phyloP scores from a whole-genome alignment of 2,329 filamentous ascomycete genomes.

The Aspergillus cejpii region DNA sequence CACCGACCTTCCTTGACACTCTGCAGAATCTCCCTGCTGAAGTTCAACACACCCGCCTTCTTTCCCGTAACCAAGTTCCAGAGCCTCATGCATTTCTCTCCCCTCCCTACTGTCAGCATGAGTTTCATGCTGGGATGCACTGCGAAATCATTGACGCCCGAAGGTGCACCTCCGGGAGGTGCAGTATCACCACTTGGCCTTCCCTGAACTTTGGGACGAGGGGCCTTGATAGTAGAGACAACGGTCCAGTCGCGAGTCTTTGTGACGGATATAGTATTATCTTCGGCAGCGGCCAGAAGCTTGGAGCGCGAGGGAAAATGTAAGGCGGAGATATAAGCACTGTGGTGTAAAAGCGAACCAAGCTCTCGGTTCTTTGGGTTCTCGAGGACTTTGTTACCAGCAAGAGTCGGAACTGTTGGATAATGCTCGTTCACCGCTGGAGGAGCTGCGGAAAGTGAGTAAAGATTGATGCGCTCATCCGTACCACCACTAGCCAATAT shows the following conservation, averaged over 20 bases:
- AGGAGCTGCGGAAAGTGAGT: slow-evolving; percentile 70
- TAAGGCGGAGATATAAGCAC: slow-evolving; percentile 70
- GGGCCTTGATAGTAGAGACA: slow-evolving; percentile 80
- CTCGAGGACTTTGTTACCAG: slow-evolving; percentile 68
- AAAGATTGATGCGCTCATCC: slow-evolving; percentile 92
- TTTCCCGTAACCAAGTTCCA: slow-evolving; percentile 97
- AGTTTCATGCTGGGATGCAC: slow-evolving; percentile 95
- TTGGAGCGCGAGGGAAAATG: slow-evolving; percentile 80
- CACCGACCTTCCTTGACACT: slow-evolving; percentile 70
- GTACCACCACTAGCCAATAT: slow-evolving; percentile 86
- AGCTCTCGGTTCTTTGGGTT: slow-evolving; percentile 83
- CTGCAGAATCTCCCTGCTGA: slow-evolving; percentile 63
- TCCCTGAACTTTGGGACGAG: slow-evolving; percentile 70
- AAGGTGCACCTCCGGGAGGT: slow-evolving; percentile 67
- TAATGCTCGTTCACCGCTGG: slow-evolving; percentile 52
- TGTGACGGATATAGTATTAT: slow-evolving; percentile 84
- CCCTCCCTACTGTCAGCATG: slow-evolving; percentile 86
- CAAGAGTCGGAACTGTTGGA: slow-evolving; percentile 58
- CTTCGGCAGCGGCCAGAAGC: slow-evolving; percentile 78
- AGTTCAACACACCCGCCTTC: slow-evolving; percentile 88
- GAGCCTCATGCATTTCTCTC: slow-evolving; percentile 82
- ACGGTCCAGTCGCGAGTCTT: slow-evolving; percentile 84
- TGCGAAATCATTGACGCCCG: slow-evolving; percentile 91
- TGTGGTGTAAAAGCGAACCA: slow-evolving; percentile 79
- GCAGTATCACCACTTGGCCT: slow-evolving; percentile 87